These are phyloP conservation scores for Sporothrix pallida DNA, from an alignment of 2,329 filamentous ascomycete species.

Conservation along the genomic window DNA sequence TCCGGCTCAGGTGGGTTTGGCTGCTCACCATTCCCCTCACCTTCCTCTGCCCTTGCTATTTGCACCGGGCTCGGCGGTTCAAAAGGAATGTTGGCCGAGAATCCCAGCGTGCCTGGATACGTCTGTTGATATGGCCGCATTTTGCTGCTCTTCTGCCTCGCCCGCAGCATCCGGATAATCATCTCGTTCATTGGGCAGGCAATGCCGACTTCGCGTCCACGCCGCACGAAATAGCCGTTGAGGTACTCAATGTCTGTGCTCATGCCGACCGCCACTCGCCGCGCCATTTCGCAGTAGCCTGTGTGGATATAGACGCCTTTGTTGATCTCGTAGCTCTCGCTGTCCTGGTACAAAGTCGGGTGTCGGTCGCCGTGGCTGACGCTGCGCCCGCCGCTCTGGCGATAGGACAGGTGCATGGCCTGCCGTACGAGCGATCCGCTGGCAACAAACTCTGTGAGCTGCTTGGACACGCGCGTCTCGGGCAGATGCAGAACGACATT, in stretches of 20 bases:
- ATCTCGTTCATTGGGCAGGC: conserved; percentile 73
- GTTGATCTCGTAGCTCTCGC: no score
- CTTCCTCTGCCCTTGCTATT: no score
- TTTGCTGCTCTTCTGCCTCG: conserved; percentile 57
- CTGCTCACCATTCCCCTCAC: no score
- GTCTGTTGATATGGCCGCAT: background rate
- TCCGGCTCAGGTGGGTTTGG: no score
- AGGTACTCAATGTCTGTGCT: conserved; percentile 81
- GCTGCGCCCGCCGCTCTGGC: background rate
- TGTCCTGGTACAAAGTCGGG: no score
- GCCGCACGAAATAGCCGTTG: conserved; percentile 83
- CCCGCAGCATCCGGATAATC: conserved; percentile 74
- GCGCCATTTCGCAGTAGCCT: conserved; percentile 67
- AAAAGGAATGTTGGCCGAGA: background rate
- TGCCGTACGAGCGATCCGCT: conserved; percentile 66
- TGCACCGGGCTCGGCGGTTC: background rate
- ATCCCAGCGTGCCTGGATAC: background rate
- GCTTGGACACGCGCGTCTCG: conserved; percentile 69
- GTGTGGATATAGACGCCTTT: no score
- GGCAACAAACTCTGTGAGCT: conserved; percentile 62
- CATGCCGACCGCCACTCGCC: conserved; percentile 65
- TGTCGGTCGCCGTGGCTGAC: background rate
- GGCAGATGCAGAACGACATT: conserved; percentile 74
- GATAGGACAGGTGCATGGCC: conserved; percentile 53
- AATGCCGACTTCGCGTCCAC: conserved; percentile 75